Conservation (phyloP, 2,329 filamentous ascomycete genomes). For the Botryotinia convoluta region DNA sequence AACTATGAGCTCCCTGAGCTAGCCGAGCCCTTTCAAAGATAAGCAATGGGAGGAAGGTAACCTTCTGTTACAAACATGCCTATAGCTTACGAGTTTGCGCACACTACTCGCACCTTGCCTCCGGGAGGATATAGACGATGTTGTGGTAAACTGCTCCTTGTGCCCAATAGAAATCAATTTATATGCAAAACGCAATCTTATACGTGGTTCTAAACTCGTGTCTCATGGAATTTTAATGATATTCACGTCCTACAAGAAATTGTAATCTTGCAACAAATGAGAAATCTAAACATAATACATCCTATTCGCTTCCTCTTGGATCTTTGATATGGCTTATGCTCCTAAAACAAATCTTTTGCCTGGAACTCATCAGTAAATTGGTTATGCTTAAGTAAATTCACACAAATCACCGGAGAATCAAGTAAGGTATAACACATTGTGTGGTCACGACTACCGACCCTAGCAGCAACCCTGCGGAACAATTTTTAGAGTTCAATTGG, state of each 20-base stretch:
- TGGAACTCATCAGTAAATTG: background rate
- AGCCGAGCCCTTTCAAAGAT: accelerated
- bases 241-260: background rate
- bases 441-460: background rate
- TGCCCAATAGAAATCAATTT: accelerated
- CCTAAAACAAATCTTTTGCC: background rate
- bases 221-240: background rate
- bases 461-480: background rate
- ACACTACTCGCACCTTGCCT: background rate
- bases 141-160: background rate
- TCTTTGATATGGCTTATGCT: background rate
- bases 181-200: accelerated
- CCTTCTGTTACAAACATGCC: background rate
- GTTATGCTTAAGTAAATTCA: background rate
- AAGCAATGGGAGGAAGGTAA: background rate
- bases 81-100: background rate
- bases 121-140: background rate
- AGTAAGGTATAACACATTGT: background rate
- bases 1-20: background rate
- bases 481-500: background rate
- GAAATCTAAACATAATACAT: background rate
- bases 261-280: background rate
- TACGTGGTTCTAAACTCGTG: background rate
- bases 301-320: background rate
- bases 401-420: background rate